Evolutionary conservation across 1,284 basidiomycete genomes (phyloP).

Genomic region (Ustilago crameri): DNA sequence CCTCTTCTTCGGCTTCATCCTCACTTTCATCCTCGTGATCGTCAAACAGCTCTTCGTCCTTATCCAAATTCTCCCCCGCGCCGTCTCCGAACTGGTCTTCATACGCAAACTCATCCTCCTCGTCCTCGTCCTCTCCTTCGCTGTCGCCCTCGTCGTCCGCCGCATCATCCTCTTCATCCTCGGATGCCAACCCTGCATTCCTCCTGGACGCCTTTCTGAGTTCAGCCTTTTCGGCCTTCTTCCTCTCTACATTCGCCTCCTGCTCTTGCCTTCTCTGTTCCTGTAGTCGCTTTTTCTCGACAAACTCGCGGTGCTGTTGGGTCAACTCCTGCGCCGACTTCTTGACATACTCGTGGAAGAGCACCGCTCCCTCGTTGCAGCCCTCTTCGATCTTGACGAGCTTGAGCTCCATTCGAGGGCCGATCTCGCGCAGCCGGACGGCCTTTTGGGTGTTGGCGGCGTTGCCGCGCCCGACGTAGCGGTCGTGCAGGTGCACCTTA

Average conservation of each 20-base stretch:
- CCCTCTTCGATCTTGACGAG: conserved; percentile 95
- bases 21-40: conserved; percentile 13
- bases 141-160: conserved; percentile 24
- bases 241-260: conserved; percentile 59
- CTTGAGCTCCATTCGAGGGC: conserved; percentile 91
- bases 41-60: conserved; percentile 48
- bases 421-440: conserved; percentile 90
- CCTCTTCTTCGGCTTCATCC: conserved; percentile 7
- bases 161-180: conserved; percentile 29
- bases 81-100: conserved; percentile 47
- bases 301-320: conserved; percentile 32
- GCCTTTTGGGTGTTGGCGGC: conserved; percentile 89
- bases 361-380: conserved; percentile 70
- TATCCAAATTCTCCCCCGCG: conserved; percentile 36
- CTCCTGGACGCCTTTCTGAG: conserved; percentile 15
- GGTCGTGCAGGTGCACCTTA: conserved; percentile 81
- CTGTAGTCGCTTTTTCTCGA: conserved; percentile 43
- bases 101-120: conserved; percentile 63
- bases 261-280: conserved; percentile 52
- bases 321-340: conserved; percentile 41
- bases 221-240: conserved; percentile 53
- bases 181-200: conserved; percentile 27
- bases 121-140: conserved; percentile 21
- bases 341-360: conserved; percentile 64
- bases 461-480: conserved; percentile 95